Evolutionary conservation across 2,329 filamentous ascomycete species (phyloP).

Genomic region (Myriangium duriaei): DNA sequence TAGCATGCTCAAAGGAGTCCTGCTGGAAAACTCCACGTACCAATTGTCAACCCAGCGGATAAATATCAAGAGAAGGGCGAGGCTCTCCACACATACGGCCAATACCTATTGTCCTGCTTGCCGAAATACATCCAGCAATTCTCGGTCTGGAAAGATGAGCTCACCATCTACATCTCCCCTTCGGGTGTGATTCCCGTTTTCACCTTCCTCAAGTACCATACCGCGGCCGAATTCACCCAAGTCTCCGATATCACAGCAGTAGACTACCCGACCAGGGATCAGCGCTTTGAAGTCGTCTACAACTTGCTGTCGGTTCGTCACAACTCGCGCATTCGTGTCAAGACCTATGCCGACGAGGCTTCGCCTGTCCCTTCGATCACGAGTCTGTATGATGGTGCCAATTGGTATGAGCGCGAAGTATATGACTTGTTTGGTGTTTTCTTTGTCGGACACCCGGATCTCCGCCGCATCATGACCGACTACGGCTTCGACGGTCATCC

Average conservation of each 20-base stretch:
- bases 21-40: slow-evolving; percentile 51
- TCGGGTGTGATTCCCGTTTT: slow-evolving; percentile 83
- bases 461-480: slow-evolving; percentile 97
- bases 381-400: slow-evolving; percentile 79
- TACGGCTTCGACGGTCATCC: slow-evolving; percentile 98
- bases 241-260: slow-evolving; percentile 85
- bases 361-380: slow-evolving; percentile 84
- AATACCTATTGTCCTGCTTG: slow-evolving; percentile 91
- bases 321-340: slow-evolving; percentile 92
- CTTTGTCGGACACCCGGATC: slow-evolving; percentile 87
- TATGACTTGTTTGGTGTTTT: slow-evolving; percentile 98
- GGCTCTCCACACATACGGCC: slow-evolving; percentile 82
- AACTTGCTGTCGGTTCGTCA: slow-evolving; percentile 91
- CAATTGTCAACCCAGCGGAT: slow-evolving; percentile 83
- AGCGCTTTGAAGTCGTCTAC: slow-evolving; percentile 97
- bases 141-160: slow-evolving; percentile 98
- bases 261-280: slow-evolving; percentile 88
- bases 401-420: slow-evolving; percentile 97
- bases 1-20: slow-evolving; percentile 32
- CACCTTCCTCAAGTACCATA: slow-evolving; percentile 94
- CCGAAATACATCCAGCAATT: slow-evolving; percentile 99
- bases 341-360: slow-evolving; percentile 96
- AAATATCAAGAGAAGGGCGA: slow-evolving; percentile 82
- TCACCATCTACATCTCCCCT: slow-evolving; percentile 65
- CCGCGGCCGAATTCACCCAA: slow-evolving; percentile 90